A percentile compares a stretch with the other conserved stretches of the same genome.
Evolutionary conservation across 768 basidiomycete genomes (phyloP).

Genomic region (Pleurotus sapidus): DNA sequence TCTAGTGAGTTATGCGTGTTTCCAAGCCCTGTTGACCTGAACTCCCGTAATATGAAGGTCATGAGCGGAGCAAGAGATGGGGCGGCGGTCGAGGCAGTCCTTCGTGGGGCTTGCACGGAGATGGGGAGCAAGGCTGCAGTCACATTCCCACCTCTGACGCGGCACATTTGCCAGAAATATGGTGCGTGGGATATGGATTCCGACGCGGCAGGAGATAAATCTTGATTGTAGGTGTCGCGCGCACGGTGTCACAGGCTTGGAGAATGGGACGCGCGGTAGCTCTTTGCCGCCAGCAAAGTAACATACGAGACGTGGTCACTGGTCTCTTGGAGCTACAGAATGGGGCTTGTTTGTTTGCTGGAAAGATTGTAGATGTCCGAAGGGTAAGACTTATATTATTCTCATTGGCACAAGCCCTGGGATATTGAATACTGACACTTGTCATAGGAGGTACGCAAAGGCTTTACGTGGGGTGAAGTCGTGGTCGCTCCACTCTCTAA

Average conservation of each 20-base stretch:
- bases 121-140: slow-evolving; percentile 52
- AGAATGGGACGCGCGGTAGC: slow-evolving; percentile 58
- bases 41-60: slow-evolving; percentile 16
- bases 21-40: not conserved
- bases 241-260: slow-evolving; percentile 61
- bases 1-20: slow-evolving; percentile 16
- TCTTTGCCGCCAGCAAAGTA: slow-evolving; percentile 40
- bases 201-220: not conserved
- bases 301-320: slow-evolving; percentile 22
- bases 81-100: slow-evolving; percentile 37
- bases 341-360: slow-evolving; percentile 43
- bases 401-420: not conserved
- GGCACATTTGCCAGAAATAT: not conserved
- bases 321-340: slow-evolving; percentile 28
- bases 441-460: slow-evolving; percentile 30
- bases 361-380: slow-evolving; percentile 44
- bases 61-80: slow-evolving; percentile 44
- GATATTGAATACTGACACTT: not conserved
- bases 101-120: slow-evolving; percentile 46
- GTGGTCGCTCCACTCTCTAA: slow-evolving; percentile 24
- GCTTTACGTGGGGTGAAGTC: slow-evolving; percentile 34
- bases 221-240: slow-evolving; percentile 41
- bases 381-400: not conserved
- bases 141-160: slow-evolving; percentile 35
- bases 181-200: not conserved